phyloP scores from a whole-genome alignment of 2,329 filamentous ascomycete genomes.

The Aspergillus pseudotamarii region DNA sequence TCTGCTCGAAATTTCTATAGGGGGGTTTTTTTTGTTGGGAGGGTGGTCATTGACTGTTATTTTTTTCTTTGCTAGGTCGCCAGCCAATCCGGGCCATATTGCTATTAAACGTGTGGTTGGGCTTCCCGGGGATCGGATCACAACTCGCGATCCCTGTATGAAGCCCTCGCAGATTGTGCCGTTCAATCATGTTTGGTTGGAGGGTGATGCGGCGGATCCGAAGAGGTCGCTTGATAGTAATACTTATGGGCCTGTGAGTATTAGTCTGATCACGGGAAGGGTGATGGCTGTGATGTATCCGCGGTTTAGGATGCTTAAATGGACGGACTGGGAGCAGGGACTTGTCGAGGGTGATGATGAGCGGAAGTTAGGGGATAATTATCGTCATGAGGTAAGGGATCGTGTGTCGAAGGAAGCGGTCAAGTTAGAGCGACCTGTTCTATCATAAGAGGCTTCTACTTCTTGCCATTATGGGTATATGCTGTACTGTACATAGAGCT shows the following conservation, averaged over 20 bases:
- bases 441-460: conserved; percentile 21
- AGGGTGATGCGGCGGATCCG: conserved; percentile 75
- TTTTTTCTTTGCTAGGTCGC: conserved; percentile 57
- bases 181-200: conserved; percentile 88
- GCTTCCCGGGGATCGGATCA: conserved; percentile 76
- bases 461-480: conserved; percentile 1
- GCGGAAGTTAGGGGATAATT: conserved; percentile 27
- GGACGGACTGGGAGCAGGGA: conserved; percentile 42
- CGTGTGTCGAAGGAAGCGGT: conserved; percentile 42
- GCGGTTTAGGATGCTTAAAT: conserved; percentile 38
- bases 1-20: background rate
- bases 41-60: background rate
- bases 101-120: conserved; percentile 83
- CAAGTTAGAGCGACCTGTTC: conserved; percentile 34
- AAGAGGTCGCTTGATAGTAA: conserved; percentile 80
- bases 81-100: conserved; percentile 67
- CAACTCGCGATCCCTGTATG: conserved; percentile 65
- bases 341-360: conserved; percentile 27
- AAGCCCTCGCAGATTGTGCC: conserved; percentile 63
- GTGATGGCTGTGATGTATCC: conserved; percentile 75
- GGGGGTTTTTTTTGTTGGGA: background rate
- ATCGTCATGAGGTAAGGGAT: conserved; percentile 38
- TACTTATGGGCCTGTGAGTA: conserved; percentile 81
- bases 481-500: conserved; percentile 13
- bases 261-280: conserved; percentile 72